A percentile compares a stretch with the other conserved stretches of the same genome.
Evolutionary conservation across 2,329 filamentous ascomycete genomes (phyloP).

Genomic region (Emmonsiellopsis sp.): DNA sequence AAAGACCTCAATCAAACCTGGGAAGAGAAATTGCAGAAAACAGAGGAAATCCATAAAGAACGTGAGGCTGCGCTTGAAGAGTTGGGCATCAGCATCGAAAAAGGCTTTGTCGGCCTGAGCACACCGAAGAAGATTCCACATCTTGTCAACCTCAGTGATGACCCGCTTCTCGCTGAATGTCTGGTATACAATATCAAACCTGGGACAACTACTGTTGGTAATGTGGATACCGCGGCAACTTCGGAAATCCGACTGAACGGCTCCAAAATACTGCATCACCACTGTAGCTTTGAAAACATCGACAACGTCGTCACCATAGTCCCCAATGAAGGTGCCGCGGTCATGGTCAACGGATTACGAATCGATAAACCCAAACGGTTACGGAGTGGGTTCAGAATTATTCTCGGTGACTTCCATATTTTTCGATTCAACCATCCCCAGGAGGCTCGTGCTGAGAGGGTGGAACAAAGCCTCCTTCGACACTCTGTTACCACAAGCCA

Average conservation of each 20-base stretch:
- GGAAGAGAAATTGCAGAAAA: conserved; percentile 93
- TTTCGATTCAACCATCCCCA: conserved; percentile 94
- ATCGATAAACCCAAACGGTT: conserved; percentile 78
- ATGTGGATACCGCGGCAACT: conserved; percentile 73
- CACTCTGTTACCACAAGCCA: conserved; percentile 63
- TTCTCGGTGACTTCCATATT: conserved; percentile 96
- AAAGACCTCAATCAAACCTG: conserved; percentile 96
- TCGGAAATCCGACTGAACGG: conserved; percentile 91
- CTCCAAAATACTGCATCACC: conserved; percentile 81
- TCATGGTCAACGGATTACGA: conserved; percentile 95
- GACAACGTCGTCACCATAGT: conserved; percentile 90
- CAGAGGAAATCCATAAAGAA: conserved; percentile 95
- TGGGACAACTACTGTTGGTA: conserved; percentile 85
- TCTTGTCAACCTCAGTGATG: conserved; percentile 93
- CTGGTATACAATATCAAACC: conserved; percentile 97
- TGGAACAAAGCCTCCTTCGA: conserved; percentile 75
- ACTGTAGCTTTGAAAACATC: conserved; percentile 87
- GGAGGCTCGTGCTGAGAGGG: conserved; percentile 85
- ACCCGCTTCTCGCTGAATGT: conserved; percentile 88
- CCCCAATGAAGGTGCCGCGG: conserved; percentile 80
- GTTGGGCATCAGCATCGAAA: conserved; percentile 96
- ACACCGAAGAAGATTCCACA: conserved; percentile 99
- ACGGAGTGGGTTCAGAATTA: conserved; percentile 87
- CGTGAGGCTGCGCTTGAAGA: conserved; percentile 91
- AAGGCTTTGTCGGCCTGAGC: conserved; percentile 88